Base-by-base conservation (phyloP, 1,284 basidiomycete genomes). In the Ustilago esculenta region DNA sequence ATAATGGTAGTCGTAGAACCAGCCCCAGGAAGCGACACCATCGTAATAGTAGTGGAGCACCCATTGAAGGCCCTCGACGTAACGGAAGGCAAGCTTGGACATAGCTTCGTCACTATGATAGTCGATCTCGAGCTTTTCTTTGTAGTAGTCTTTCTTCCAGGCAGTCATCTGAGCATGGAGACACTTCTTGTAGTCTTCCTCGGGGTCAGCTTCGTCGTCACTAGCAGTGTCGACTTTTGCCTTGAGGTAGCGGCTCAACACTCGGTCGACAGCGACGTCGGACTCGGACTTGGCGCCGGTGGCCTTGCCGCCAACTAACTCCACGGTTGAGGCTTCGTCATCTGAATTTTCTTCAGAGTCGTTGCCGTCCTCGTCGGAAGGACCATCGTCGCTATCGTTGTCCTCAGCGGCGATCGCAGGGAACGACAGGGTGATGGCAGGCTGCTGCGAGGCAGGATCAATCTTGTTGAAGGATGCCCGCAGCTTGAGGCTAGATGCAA, bases 1-100 rank as follows among this genome's bases (percentile, higher is more conserved):
- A 82, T 96, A 98, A 82, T 98, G 95, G 82, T 97, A 98, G 81
- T 94, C 86, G 84, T 98, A 98, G 85, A 97, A 98, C 96, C 96
- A 98, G 23, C 92, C 88, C 95, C 95, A 98, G 5, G 92, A 94
- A 2, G 92, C 91, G 14, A 97, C 94, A 30, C 95, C 95, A 69
- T 91, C 89, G 84, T 98, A 98, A 83, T 98, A 98, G 83, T 98
- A 98, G 82, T 94, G 91, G 88, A 98, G 90, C 27, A 98, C 93
- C 96, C 95, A 98, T 81, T 98, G 96, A 63, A 98, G 84, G 1
- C 95, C 96, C 82, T 98, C 93, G 33, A 93, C 87, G 82, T 97
- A 98, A 63, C 89, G 87, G 66, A 64, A 81, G 11, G 70, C 72
- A 7, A 81, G 64, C 52, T 66, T 64, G 35, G 53, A 45, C 64